Evolutionary conservation across 257 asterid genomes (phyloP), one percentile per base, ranked within the genome.

Genomic region (Penstemon newberryi): DNA sequence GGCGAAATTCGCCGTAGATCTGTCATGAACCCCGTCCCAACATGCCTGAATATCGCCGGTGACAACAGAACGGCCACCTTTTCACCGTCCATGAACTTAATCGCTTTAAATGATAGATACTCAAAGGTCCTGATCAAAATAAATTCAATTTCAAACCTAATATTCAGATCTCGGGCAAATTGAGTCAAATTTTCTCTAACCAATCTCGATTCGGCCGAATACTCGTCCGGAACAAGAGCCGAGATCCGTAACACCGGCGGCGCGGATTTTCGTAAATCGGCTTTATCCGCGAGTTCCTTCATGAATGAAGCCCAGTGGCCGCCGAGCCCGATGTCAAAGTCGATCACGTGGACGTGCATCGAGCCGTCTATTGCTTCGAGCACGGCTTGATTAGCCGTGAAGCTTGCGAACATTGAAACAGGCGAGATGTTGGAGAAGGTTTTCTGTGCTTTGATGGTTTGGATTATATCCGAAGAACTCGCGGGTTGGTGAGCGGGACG

Each of bases 281-380:
- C 80, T 56, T 80, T 81, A 19, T 87, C 94, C 4, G 99, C 84
- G 6, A 93, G 79, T 74, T 90, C 99, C 15, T 79, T 89, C 84
- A 94, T 73, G 89, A 90, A 90, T 39, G 99, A 90, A 11, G 95
- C 96, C 95, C 96, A 91, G 70, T 86, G 91, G 69, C 86, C 86
- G 2, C 91, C 91, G 0, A 82, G 69, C 13, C 91, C 86, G 64
- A 85, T 85, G 6, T 85, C 91, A 13, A 85, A 85, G 65, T 85
- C 91, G 57, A 85, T 80, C 66, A 74, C 83, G 70, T 85, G 91
- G 75, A 85, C 76, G 45, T 77, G 64, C 68, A 60, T 61, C 37
- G 82, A 77, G 69, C 85, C 83, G 45, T 79, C 82, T 7, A 79
- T 71, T 1, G 83, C 86, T 60, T 85, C 88, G 3, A 85, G 85